phyloP scores from a whole-genome alignment of 2,329 filamentous ascomycete species.

The Penicillium sp. region DNA sequence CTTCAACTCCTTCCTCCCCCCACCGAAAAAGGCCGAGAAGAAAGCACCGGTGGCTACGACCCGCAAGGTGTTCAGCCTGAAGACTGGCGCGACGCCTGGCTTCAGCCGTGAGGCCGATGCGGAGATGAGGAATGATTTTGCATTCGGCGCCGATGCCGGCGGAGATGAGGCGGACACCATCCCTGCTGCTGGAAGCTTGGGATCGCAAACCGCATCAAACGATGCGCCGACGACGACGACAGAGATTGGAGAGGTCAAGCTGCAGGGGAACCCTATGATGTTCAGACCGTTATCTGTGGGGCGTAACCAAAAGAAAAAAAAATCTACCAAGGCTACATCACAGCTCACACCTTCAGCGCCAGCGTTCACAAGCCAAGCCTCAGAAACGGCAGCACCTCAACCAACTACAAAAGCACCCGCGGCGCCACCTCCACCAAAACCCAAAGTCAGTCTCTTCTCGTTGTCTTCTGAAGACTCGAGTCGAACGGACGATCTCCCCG shows the following conservation, averaged over 20 bases:
- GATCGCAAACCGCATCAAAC: slow-evolving; percentile 5
- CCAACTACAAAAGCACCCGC: slow-evolving; percentile 9
- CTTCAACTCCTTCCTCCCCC: slow-evolving; percentile 82
- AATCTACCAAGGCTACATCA: slow-evolving; percentile 37
- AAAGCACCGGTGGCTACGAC: slow-evolving; percentile 41
- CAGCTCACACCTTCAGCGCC: slow-evolving; percentile 16
- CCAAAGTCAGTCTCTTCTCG: slow-evolving; percentile 47
- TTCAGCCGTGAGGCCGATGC: slow-evolving; percentile 65
- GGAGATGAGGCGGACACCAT: slow-evolving; percentile 32
- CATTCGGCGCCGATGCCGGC: slow-evolving; percentile 31
- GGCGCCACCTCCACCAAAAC: slow-evolving; percentile 32
- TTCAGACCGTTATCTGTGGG: slow-evolving; percentile 87
- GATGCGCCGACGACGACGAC: slow-evolving; percentile 10
- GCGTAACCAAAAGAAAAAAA: slow-evolving; percentile 70
- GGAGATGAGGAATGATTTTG: slow-evolving; percentile 32
- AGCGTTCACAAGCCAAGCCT: slow-evolving; percentile 15
- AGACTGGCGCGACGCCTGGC: slow-evolving; percentile 78
- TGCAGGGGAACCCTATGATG: slow-evolving; percentile 76
- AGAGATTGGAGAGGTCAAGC: slow-evolving; percentile 42
- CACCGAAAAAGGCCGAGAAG: slow-evolving; percentile 62
- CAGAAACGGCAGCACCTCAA: slow-evolving; percentile 7
- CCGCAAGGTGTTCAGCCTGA: slow-evolving; percentile 66
- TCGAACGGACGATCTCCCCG: slow-evolving; percentile 4
- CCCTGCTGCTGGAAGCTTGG: slow-evolving; percentile 26
- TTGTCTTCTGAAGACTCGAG: slow-evolving; percentile 31